phyloP scores from a whole-genome alignment of 257 asterid species.

The Coffea eugenioides region DNA sequence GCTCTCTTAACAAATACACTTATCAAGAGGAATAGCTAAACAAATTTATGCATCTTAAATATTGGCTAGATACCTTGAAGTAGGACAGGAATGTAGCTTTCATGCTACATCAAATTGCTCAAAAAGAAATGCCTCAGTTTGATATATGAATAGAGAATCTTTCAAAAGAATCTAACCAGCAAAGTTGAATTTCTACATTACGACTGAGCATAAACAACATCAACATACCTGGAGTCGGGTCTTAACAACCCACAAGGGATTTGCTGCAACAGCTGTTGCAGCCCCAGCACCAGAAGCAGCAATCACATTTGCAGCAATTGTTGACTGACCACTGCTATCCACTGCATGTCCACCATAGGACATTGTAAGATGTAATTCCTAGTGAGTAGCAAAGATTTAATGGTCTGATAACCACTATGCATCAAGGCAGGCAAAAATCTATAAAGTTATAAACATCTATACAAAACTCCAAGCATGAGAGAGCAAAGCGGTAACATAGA shows the following conservation, averaged over 20 bases:
- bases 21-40: conserved; percentile 1
- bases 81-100: background rate
- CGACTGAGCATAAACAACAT: conserved; percentile 13
- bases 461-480: background rate
- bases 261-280: conserved; percentile 71
- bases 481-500: background rate
- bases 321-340: conserved; percentile 52
- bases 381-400: conserved; percentile 6
- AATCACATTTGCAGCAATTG: conserved; percentile 74
- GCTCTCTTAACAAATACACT: background rate
- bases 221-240: conserved; percentile 86
- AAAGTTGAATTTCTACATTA: background rate
- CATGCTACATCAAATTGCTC: background rate
- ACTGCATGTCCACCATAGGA: conserved; percentile 35
- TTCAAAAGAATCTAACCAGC: background rate
- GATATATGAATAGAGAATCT: background rate
- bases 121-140: background rate
- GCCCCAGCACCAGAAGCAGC: conserved; percentile 98
- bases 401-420: background rate
- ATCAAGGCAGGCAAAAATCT: background rate
- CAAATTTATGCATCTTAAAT: background rate
- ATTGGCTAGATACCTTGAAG: background rate
- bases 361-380: background rate
- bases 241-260: conserved; percentile 97
- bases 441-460: conserved; percentile 1